These are phyloP conservation scores for Colletotrichum ledebouriae DNA, from an alignment of 2,329 filamentous ascomycete genomes.

Conservation along the genomic window DNA sequence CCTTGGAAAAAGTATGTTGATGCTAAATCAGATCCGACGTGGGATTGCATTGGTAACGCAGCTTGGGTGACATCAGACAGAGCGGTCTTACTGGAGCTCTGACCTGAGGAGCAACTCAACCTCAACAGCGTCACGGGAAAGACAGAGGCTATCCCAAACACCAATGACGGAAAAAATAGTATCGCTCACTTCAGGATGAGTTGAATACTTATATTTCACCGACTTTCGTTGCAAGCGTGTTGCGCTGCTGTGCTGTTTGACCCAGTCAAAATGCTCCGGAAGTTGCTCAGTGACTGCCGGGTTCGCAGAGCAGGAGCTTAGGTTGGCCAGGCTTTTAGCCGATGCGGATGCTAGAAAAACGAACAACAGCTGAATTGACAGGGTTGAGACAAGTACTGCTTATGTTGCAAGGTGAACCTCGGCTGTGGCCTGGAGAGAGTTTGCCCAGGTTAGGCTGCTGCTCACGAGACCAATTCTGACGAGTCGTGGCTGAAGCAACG, in stretches of 20 bases:
- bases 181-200: no score
- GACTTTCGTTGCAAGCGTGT: neutral
- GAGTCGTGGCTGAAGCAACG: neutral
- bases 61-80: slow-evolving; percentile 5
- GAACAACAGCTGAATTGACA: no score
- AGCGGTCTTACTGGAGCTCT: slow-evolving; percentile 3
- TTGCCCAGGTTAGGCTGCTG: neutral
- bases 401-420: neutral
- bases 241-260: neutral
- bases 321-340: neutral
- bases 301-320: neutral
- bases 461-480: slow-evolving; percentile 5
- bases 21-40: slow-evolving; percentile 13
- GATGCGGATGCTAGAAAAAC: neutral
- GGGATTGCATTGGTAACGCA: neutral
- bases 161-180: no score
- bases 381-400: no score
- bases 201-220: no score
- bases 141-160: no score
- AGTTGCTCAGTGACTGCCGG: neutral
- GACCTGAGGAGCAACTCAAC: neutral
- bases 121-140: no score
- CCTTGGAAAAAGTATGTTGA: neutral
- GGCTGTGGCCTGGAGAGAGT: neutral
- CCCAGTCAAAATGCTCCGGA: neutral